phyloP scores from a whole-genome alignment of 495 filamentous ascomycete species.

The Tuber microsphaerosporum region DNA sequence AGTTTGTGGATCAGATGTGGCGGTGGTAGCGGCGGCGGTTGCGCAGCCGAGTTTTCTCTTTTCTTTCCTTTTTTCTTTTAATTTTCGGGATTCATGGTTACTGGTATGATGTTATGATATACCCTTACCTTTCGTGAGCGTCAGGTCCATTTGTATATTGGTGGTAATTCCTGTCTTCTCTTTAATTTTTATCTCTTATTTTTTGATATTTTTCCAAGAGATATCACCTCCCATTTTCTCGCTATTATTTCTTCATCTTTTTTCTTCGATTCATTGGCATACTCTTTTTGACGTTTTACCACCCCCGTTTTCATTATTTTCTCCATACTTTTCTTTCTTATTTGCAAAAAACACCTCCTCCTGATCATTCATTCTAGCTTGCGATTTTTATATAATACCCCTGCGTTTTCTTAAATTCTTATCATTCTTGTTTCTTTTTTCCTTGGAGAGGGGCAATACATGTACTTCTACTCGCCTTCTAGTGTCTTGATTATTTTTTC shows the following conservation, averaged over 20 bases:
- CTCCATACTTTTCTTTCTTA: not conserved
- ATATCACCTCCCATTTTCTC: not conserved
- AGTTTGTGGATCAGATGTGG: conserved; percentile 8
- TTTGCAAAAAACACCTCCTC: not conserved
- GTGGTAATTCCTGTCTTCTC: conserved; percentile 4
- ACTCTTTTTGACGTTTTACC: conserved; percentile 26
- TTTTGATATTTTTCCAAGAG: not conserved
- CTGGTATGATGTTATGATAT: conserved; percentile 6
- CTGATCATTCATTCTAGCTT: not conserved
- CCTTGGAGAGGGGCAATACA: conserved; percentile 27
- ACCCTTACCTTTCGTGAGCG: conserved; percentile 1
- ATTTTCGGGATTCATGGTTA: conserved; percentile 15
- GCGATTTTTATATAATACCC: not conserved
- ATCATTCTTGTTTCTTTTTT: conserved; percentile 1
- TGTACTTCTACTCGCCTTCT: conserved; percentile 31
- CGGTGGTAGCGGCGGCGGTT: conserved; percentile 18
- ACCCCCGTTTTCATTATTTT: not conserved
- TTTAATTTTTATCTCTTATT: conserved; percentile 6
- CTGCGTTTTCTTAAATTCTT: not conserved
- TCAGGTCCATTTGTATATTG: conserved; percentile 1
- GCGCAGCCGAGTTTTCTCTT: conserved; percentile 13
- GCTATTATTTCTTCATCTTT: not conserved
- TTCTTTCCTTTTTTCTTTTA: conserved; percentile 23
- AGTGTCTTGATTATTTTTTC: not conserved
- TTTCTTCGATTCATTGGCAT: conserved; percentile 6